Percentiles rank a stretch among this genome's conserved stretches.
phyloP scores from a whole-genome alignment of 345 rosid species.

The Boechera stricta region DNA sequence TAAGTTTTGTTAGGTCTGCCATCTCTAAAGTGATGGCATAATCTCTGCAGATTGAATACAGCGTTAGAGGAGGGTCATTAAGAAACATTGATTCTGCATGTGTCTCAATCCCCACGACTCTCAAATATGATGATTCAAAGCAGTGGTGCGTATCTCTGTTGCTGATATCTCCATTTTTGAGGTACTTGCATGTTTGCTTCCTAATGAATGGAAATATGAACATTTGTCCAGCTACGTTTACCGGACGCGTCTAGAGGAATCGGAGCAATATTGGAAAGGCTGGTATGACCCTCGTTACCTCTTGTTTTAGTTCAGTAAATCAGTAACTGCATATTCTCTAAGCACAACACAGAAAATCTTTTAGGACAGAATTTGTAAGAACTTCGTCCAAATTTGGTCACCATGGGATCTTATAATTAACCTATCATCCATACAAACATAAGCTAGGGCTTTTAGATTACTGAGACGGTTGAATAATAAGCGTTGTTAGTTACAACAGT shows the following conservation, averaged over 20 bases:
- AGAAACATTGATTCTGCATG: slow-evolving; percentile 95
- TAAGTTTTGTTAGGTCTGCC: slow-evolving; percentile 4
- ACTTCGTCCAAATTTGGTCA: background rate
- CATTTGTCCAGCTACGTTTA: slow-evolving; percentile 64
- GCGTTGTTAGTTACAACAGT: background rate
- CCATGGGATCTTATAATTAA: background rate
- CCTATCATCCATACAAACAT: background rate
- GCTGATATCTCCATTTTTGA: slow-evolving; percentile 1
- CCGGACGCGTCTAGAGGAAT: slow-evolving; percentile 73
- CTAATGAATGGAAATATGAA: slow-evolving; percentile 36
- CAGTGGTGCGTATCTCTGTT: slow-evolving; percentile 62
- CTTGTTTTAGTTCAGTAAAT: background rate
- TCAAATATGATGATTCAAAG: slow-evolving; percentile 76
- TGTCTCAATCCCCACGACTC: slow-evolving; percentile 79
- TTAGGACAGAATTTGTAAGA: slow-evolving; percentile 8
- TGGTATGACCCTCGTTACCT: slow-evolving; percentile 57
- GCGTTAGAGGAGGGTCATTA: slow-evolving; percentile 81
- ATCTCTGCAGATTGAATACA: slow-evolving; percentile 78
- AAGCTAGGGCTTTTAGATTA: slow-evolving; percentile 3
- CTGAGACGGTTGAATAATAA: background rate
- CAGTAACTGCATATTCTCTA: background rate
- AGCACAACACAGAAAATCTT: background rate
- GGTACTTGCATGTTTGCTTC: slow-evolving; percentile 13
- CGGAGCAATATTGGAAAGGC: slow-evolving; percentile 97
- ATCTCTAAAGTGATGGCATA: slow-evolving; percentile 2